Conservation (phyloP, 169 alveolate genomes). For the Plasmodium sp. region DNA sequence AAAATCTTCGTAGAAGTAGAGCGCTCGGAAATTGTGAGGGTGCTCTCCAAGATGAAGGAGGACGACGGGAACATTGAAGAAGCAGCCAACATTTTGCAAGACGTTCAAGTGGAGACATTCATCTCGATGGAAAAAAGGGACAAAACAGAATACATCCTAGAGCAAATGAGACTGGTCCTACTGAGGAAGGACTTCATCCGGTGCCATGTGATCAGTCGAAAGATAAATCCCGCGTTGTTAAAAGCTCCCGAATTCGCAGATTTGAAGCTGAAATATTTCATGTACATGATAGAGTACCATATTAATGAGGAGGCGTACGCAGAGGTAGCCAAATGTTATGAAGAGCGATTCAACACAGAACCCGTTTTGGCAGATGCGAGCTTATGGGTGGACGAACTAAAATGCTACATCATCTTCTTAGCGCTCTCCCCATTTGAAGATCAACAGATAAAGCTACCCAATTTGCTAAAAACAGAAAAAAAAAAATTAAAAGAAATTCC, state of each 20-base stretch:
- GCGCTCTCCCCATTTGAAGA: constrained; percentile 52
- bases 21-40: constrained; percentile 79
- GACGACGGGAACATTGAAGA: constrained; percentile 80
- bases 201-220: constrained; percentile 80
- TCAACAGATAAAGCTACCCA: constrained; percentile 49
- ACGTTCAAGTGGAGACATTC: constrained; percentile 84
- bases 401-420: constrained; percentile 58
- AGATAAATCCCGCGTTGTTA: constrained; percentile 78
- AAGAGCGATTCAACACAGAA: constrained; percentile 51
- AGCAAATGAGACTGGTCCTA: constrained; percentile 83
- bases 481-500: constrained; percentile 79
- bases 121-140: constrained; percentile 78
- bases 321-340: constrained; percentile 79
- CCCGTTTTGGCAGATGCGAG: constrained; percentile 18
- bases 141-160: constrained; percentile 80
- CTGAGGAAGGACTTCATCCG: constrained; percentile 82
- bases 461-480: constrained; percentile 44
- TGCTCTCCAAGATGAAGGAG: constrained; percentile 79
- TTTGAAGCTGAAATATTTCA: constrained; percentile 75
- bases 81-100: constrained; percentile 81
- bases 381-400: constrained; percentile 48
- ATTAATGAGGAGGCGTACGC: constrained; percentile 77
- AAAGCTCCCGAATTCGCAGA: constrained; percentile 74
- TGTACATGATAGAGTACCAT: constrained; percentile 83
- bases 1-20: constrained; percentile 83